Percentiles rank a stretch among this genome's conserved stretches.
Conservation (phyloP, 768 basidiomycete species). For the Leccinum imitatum region DNA sequence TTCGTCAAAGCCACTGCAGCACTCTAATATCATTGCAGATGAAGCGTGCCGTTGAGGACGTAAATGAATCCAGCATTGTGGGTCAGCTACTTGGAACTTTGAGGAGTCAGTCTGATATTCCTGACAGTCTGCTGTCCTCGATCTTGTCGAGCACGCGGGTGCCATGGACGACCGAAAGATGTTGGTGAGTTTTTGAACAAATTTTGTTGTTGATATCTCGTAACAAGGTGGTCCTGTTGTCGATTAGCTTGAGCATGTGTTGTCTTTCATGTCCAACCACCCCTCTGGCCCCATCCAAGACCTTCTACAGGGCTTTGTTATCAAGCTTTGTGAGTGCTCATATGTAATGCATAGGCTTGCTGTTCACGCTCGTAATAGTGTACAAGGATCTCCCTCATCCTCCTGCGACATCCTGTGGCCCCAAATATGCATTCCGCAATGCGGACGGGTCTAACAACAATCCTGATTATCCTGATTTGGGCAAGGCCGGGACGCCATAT, state of each 20-base stretch:
- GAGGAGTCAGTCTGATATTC: background rate
- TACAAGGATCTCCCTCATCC: conserved; percentile 85
- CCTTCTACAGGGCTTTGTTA: conserved; percentile 35
- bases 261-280: conserved; percentile 61
- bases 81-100: background rate
- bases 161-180: conserved; percentile 77
- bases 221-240: background rate
- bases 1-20: background rate
- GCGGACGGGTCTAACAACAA: conserved; percentile 84
- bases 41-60: conserved; percentile 32
- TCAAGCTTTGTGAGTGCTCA: conserved; percentile 56
- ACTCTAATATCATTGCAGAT: conserved; percentile 16
- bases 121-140: conserved; percentile 56
- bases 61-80: conserved; percentile 30
- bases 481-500: conserved; percentile 77
- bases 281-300: conserved; percentile 47
- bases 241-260: conserved; percentile 65
- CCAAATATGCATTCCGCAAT: conserved; percentile 61
- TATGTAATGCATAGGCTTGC: background rate
- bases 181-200: conserved; percentile 46
- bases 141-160: conserved; percentile 56
- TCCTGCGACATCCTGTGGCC: conserved; percentile 64
- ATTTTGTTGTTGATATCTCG: background rate
- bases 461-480: conserved; percentile 63
- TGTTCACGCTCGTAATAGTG: conserved; percentile 40